Conservation (phyloP, 2,329 filamentous ascomycete species). For the Escovopsis sp. region DNA sequence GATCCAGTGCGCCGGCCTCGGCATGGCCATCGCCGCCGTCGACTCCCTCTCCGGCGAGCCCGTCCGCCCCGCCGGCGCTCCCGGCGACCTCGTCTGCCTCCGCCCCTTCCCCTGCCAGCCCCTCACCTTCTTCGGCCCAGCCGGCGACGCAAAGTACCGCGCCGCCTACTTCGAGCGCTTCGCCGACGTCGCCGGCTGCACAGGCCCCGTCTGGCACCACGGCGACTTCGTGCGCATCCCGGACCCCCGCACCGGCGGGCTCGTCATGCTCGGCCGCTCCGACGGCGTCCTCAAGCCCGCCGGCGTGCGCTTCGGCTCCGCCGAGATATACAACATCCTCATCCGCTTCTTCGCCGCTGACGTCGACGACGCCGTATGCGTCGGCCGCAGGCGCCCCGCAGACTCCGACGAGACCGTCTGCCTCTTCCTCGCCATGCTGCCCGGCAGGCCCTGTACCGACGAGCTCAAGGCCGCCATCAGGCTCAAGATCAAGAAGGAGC, state of each 20-base stretch:
- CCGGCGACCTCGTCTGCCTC: constrained; percentile 79
- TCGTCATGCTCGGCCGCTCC: constrained; percentile 83
- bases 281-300: constrained; percentile 89
- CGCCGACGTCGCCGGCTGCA: constrained; percentile 24
- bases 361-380: constrained; percentile 75
- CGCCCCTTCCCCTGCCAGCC: constrained; percentile 84
- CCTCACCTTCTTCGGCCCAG: constrained; percentile 67
- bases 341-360: constrained; percentile 66
- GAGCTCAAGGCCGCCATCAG: constrained; percentile 52
- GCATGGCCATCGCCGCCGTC: constrained; percentile 58
- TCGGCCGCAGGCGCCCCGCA: constrained; percentile 51
- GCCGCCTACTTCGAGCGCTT: constrained; percentile 84
- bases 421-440: constrained; percentile 68
- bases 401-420: constrained; percentile 80
- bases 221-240: constrained; percentile 69
- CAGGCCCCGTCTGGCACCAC: constrained; percentile 64
- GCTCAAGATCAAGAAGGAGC: constrained; percentile 53
- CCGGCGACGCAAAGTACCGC: constrained; percentile 55
- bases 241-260: constrained; percentile 55
- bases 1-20: constrained; percentile 64
- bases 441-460: constrained; percentile 39
- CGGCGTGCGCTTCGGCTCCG: constrained; percentile 81
- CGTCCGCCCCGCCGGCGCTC: constrained; percentile 41
- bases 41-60: constrained; percentile 41
- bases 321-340: constrained; percentile 94